phyloP scores from a whole-genome alignment of 805 yeast species.

The Yamadazyma tumulicola region DNA sequence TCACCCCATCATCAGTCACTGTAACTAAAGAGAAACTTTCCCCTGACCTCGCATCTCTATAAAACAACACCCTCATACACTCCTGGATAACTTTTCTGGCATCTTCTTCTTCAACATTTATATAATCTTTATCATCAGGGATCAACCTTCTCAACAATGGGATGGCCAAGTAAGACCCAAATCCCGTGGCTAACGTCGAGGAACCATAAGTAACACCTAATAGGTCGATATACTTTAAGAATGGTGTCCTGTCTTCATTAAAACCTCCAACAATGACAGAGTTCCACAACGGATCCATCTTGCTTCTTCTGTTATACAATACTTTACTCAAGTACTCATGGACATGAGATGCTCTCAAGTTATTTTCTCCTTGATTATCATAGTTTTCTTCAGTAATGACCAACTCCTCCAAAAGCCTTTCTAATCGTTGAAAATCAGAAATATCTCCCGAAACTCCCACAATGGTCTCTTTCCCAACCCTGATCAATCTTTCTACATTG shows the following conservation, averaged over 20 bases:
- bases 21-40: conserved; percentile 82
- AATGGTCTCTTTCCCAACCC: conserved; percentile 80
- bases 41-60: conserved; percentile 92
- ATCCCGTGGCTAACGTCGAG: conserved; percentile 91
- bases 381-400: conserved; percentile 70
- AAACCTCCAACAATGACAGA: conserved; percentile 88
- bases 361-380: conserved; percentile 60
- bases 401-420: conserved; percentile 70
- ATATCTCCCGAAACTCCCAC: conserved; percentile 96
- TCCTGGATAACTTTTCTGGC: conserved; percentile 77
- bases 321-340: conserved; percentile 84
- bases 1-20: conserved; percentile 40
- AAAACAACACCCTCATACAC: conserved; percentile 90
- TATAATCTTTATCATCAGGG: conserved; percentile 73
- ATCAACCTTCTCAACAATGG: conserved; percentile 86
- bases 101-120: conserved; percentile 62
- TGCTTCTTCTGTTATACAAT: conserved; percentile 81
- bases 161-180: conserved; percentile 91
- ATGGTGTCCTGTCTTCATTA: conserved; percentile 61
- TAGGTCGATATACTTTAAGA: conserved; percentile 81
- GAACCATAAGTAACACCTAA: conserved; percentile 89
- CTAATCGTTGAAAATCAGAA: conserved; percentile 85
- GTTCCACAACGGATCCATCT: conserved; percentile 97
- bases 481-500: conserved; percentile 78
- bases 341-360: conserved; percentile 77